phyloP scores from a whole-genome alignment of 108 stramenopile species.

The Cyclotella cryptica region DNA sequence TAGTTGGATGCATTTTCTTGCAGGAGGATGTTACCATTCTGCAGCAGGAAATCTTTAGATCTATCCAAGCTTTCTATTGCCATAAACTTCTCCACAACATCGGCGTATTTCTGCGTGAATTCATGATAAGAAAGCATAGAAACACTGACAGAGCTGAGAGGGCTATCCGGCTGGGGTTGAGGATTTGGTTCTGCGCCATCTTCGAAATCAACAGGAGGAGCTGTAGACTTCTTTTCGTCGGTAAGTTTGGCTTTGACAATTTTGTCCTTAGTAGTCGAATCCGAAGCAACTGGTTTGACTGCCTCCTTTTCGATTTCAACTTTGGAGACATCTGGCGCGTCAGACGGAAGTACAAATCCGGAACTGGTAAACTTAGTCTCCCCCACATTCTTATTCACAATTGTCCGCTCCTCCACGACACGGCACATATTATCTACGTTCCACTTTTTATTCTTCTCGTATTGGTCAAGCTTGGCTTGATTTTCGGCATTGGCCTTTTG shows the following conservation, averaged over 20 bases:
- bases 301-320: slow-evolving; percentile 14
- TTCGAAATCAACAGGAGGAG: slow-evolving; percentile 1
- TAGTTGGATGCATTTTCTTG: slow-evolving; percentile 97
- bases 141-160: slow-evolving; percentile 52
- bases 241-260: neutral
- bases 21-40: slow-evolving; percentile 88
- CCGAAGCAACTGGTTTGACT: slow-evolving; percentile 13
- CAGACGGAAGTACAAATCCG: slow-evolving; percentile 69
- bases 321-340: slow-evolving; percentile 22
- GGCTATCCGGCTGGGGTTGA: slow-evolving; percentile 44
- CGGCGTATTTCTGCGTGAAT: slow-evolving; percentile 91
- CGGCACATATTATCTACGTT: slow-evolving; percentile 98
- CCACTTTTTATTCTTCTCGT: slow-evolving; percentile 97
- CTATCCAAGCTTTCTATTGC: slow-evolving; percentile 76
- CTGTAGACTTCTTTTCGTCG: neutral
- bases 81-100: slow-evolving; percentile 92
- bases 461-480: slow-evolving; percentile 83
- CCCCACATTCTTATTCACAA: slow-evolving; percentile 83
- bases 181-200: slow-evolving; percentile 7
- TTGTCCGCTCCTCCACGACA: slow-evolving; percentile 93
- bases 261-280: slow-evolving; percentile 6
- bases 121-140: slow-evolving; percentile 91
- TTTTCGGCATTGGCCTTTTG: slow-evolving; percentile 62
- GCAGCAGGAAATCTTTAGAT: slow-evolving; percentile 88
- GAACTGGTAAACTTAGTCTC: slow-evolving; percentile 71